Evolutionary conservation across 1,284 basidiomycete species (phyloP).

Genomic region (Irpex sp.): DNA sequence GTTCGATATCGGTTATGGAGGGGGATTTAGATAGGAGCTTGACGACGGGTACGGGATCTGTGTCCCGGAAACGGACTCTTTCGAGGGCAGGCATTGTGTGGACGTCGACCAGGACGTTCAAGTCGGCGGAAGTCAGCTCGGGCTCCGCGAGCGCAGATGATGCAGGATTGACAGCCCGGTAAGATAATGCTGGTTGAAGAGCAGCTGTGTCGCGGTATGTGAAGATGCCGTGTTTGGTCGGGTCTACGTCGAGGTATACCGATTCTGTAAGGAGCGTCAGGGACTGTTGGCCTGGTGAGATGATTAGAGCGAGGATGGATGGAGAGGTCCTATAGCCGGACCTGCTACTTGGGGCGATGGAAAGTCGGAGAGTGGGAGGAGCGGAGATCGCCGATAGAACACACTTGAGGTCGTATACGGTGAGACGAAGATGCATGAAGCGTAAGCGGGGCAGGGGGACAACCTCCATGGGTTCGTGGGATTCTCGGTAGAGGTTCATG

Average conservation of each 20-base stretch:
- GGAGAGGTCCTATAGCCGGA: neutral
- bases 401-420: neutral
- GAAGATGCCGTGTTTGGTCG: neutral
- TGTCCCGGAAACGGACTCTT: neutral
- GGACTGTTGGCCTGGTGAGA: neutral
- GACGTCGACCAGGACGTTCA: neutral
- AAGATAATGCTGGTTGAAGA: neutral
- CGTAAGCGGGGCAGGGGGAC: neutral
- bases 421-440: neutral
- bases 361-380: neutral
- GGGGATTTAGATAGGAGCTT: neutral
- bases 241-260: neutral
- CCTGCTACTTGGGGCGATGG: neutral
- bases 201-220: neutral
- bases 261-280: neutral
- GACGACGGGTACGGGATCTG: neutral
- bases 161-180: neutral
- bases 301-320: neutral
- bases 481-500: neutral
- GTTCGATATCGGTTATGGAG: neutral
- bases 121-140: neutral
- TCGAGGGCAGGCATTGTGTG: neutral
- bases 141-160: neutral
- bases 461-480: neutral
- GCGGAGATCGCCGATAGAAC: neutral